These are phyloP conservation scores for Aspergillus ellipticus DNA, from an alignment of 495 filamentous ascomycete genomes.

Conservation along the genomic window DNA sequence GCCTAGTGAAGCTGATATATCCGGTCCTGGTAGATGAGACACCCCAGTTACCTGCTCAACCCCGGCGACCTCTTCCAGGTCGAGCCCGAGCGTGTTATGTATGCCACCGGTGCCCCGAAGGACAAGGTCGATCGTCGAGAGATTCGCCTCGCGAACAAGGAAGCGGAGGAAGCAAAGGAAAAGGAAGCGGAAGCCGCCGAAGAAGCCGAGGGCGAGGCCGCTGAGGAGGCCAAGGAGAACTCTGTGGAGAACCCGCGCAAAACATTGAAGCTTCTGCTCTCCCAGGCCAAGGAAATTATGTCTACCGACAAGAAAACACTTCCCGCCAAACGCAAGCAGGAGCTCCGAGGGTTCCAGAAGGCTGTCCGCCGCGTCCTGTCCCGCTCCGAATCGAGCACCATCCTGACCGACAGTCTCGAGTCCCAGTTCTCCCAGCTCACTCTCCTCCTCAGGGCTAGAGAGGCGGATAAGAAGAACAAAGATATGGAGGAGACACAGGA, in stretches of 20 bases:
- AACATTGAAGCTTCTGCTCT: conserved; percentile 49
- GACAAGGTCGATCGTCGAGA: conserved; percentile 44
- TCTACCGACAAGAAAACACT: conserved; percentile 44
- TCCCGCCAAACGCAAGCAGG: conserved; percentile 59
- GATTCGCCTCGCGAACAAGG: conserved; percentile 27
- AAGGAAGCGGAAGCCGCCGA: conserved; percentile 20
- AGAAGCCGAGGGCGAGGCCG: conserved; percentile 24
- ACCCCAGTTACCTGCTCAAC: conserved; percentile 93
- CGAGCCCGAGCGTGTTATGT: conserved; percentile 80
- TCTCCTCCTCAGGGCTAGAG: conserved; percentile 39
- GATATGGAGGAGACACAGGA: background rate
- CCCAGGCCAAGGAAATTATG: conserved; percentile 53
- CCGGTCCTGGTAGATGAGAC: conserved; percentile 62
- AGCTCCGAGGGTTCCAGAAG: conserved; percentile 55
- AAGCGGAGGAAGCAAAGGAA: conserved; percentile 23
- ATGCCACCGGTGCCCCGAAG: conserved; percentile 76
- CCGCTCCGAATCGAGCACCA: conserved; percentile 39
- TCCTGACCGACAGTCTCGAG: conserved; percentile 48
- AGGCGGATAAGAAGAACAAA: conserved; percentile 22
- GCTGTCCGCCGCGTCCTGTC: conserved; percentile 52
- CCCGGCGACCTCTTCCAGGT: conserved; percentile 98
- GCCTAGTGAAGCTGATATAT: background rate
- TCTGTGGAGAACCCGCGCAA: conserved; percentile 28
- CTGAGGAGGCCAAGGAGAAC: conserved; percentile 22
- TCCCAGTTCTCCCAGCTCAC: conserved; percentile 48